A percentile compares a stretch with the other conserved stretches of the same genome.
Evolutionary conservation across 495 filamentous ascomycete genomes (phyloP).

Genomic region (Penicillium odoratum): DNA sequence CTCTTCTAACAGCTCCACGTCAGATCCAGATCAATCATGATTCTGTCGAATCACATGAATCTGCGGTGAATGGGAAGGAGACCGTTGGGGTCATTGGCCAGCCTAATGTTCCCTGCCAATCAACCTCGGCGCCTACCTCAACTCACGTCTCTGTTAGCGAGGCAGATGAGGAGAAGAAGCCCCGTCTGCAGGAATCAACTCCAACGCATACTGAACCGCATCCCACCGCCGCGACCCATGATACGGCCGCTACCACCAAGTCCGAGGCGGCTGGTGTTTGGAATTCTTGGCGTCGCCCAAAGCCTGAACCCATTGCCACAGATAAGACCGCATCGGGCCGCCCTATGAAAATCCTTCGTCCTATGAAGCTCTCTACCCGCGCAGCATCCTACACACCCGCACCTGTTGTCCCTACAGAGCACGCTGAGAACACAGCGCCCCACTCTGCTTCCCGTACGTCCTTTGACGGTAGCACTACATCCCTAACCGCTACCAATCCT

Average conservation of each 20-base stretch:
- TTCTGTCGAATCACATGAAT: not conserved
- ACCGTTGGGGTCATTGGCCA: constrained; percentile 35
- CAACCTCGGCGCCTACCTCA: constrained; percentile 25
- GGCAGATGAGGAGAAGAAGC: constrained; percentile 41
- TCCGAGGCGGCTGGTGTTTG: constrained; percentile 55
- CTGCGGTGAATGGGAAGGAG: constrained; percentile 22
- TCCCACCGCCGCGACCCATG: constrained; percentile 21
- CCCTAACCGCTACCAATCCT: constrained; percentile 62
- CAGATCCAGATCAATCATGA: constrained; percentile 19
- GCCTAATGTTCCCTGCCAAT: constrained; percentile 13
- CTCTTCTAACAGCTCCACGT: constrained; percentile 60
- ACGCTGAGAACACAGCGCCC: constrained; percentile 15
- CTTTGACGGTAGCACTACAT: constrained; percentile 21
- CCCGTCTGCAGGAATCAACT: constrained; percentile 10
- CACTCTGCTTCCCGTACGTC: constrained; percentile 28
- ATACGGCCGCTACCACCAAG: constrained; percentile 38
- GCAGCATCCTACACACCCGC: constrained; percentile 34
- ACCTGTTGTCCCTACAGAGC: constrained; percentile 28
- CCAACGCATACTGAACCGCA: not conserved
- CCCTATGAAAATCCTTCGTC: constrained; percentile 77
- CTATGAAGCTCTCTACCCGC: constrained; percentile 54
- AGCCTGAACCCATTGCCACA: constrained; percentile 44
- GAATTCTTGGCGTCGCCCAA: constrained; percentile 67
- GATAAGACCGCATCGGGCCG: constrained; percentile 53
- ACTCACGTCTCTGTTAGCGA: constrained; percentile 31